phyloP scores from a whole-genome alignment of 768 basidiomycete species.

The Termitomyces sp. region DNA sequence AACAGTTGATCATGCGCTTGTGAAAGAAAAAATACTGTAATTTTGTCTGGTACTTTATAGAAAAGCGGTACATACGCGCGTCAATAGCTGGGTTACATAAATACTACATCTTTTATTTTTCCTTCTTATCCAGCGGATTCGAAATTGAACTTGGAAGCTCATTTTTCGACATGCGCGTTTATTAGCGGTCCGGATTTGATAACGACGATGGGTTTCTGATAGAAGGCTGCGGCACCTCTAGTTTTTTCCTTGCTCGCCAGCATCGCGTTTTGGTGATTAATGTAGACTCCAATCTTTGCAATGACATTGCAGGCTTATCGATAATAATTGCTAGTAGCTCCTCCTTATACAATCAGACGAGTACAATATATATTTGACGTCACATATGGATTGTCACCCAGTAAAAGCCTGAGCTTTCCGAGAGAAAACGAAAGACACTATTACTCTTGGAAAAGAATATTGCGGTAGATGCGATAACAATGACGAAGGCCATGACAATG shows the following conservation, averaged over 20 bases:
- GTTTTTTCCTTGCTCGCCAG: no score
- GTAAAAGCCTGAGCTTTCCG: not conserved
- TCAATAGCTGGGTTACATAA: not conserved
- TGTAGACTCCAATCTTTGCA: not conserved
- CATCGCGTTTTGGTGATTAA: not conserved
- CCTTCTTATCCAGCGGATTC: not conserved
- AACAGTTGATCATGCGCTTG: slow-evolving; percentile 77
- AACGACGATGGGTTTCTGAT: no score
- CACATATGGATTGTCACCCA: not conserved
- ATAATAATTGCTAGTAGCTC: no score
- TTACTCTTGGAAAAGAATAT: no score
- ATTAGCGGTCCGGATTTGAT: no score
- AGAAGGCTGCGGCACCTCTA: no score
- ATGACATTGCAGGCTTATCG: no score
- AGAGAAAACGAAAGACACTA: no score
- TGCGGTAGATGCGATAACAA: not conserved
- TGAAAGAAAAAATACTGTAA: slow-evolving; percentile 17
- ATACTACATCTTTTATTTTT: no score
- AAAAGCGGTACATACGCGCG: not conserved
- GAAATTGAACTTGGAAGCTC: not conserved
- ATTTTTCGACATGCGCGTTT: not conserved
- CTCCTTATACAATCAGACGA: no score
- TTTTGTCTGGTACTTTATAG: not conserved
- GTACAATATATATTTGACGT: not conserved
- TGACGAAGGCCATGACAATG: not conserved